Evolutionary conservation across 192 early-diverging fungal species (phyloP).

Genomic region (Jimgerdemannia flammicorona): DNA sequence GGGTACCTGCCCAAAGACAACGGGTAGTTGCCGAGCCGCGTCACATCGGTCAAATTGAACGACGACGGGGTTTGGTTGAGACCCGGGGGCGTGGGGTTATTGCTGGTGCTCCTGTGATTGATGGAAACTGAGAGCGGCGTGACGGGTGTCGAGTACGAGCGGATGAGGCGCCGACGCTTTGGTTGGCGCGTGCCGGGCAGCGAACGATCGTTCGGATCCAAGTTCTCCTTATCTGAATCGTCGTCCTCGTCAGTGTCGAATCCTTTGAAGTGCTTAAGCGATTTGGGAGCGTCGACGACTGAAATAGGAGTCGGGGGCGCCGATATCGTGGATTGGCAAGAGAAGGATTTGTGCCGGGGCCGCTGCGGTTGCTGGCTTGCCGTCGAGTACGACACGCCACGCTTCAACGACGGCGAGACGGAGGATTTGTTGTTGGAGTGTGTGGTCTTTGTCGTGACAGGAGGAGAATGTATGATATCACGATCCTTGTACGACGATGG

Average conservation of each 20-base stretch:
- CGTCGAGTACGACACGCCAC: not conserved
- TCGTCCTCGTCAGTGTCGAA: not conserved
- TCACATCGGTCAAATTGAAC: no score
- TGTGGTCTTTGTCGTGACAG: not conserved
- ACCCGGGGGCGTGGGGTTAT: no score
- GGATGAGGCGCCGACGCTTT: not conserved
- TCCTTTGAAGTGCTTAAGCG: no score
- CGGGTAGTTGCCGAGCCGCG: no score
- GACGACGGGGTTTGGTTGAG: no score
- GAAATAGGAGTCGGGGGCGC: not conserved
- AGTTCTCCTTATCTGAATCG: not conserved
- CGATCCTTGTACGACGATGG: not conserved
- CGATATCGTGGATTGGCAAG: no score
- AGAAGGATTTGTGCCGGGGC: no score
- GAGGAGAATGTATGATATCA: not conserved
- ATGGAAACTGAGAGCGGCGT: not conserved
- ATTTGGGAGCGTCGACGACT: not conserved
- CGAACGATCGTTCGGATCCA: not conserved
- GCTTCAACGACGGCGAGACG: not conserved
- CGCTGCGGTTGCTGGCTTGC: not conserved
- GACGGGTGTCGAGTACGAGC: not conserved
- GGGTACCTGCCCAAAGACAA: no score
- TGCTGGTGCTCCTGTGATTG: no score
- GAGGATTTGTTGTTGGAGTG: not conserved
- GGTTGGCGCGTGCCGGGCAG: not conserved